Conservation (phyloP, 177 flowering plant genomes). For the Vitis hybrid region DNA sequence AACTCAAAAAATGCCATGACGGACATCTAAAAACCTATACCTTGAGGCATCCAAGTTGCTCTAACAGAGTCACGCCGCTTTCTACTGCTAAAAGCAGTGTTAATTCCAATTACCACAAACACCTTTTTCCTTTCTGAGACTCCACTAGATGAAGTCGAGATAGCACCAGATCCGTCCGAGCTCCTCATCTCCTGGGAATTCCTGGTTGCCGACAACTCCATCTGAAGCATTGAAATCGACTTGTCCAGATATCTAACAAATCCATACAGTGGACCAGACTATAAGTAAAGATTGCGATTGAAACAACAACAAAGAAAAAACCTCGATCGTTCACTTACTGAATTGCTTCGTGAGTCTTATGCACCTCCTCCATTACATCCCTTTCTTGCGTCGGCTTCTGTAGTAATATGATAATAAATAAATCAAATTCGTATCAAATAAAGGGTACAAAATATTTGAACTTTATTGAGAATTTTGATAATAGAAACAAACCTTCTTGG, state of each 20-base stretch:
- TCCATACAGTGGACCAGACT: neutral
- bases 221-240: constrained; percentile 73
- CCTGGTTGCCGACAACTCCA: constrained; percentile 69
- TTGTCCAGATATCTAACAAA: constrained; percentile 65
- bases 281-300: neutral
- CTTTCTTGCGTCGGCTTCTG: constrained; percentile 48
- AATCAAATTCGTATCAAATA: neutral
- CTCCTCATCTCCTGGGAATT: constrained; percentile 42
- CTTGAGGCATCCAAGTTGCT: constrained; percentile 99
- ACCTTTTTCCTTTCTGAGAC: constrained; percentile 54
- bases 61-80: constrained; percentile 93
- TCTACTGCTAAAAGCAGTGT: constrained; percentile 97
- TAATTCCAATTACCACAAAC: constrained; percentile 92
- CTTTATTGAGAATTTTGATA: neutral
- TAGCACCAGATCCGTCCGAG: constrained; percentile 18
- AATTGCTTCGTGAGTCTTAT: constrained; percentile 78
- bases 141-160: constrained; percentile 20
- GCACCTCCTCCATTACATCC: constrained; percentile 67
- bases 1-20: neutral
- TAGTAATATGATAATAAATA: neutral
- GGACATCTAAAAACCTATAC: constrained; percentile 29
- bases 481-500: constrained; percentile 32
- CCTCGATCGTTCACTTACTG: constrained; percentile 50
- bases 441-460: neutral
- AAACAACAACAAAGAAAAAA: neutral